Evolutionary conservation across 2,329 filamentous ascomycete genomes (phyloP).

Genomic region (Aaosphaeria arxii): DNA sequence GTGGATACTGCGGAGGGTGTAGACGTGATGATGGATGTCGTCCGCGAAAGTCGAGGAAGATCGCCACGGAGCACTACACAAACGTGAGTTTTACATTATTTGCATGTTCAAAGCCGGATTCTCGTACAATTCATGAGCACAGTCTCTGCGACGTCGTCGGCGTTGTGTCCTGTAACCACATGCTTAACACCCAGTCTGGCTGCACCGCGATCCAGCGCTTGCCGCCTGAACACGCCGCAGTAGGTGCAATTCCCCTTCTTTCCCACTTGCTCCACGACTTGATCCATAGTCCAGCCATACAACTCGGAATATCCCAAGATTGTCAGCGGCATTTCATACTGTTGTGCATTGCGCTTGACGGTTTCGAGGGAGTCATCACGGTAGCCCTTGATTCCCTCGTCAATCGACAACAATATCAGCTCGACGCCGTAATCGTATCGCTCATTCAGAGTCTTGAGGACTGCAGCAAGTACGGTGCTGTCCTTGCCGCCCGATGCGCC

Average conservation of each 20-base stretch:
- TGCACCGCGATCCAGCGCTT: slow-evolving; percentile 89
- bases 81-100: background rate
- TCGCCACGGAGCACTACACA: slow-evolving; percentile 72
- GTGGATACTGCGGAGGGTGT: slow-evolving; percentile 52
- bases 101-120: background rate
- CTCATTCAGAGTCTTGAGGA: slow-evolving; percentile 92
- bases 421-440: slow-evolving; percentile 83
- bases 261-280: slow-evolving; percentile 91
- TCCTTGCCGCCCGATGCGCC: slow-evolving; percentile 97
- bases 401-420: slow-evolving; percentile 83
- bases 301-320: slow-evolving; percentile 92
- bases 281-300: slow-evolving; percentile 99
- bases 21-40: slow-evolving; percentile 80
- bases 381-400: slow-evolving; percentile 97
- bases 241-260: slow-evolving; percentile 99
- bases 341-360: slow-evolving; percentile 86
- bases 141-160: slow-evolving; percentile 95
- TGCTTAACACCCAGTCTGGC: slow-evolving; percentile 84
- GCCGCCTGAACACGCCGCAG: slow-evolving; percentile 91
- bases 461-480: slow-evolving; percentile 90
- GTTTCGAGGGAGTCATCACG: slow-evolving; percentile 94
- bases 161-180: slow-evolving; percentile 96
- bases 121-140: slow-evolving; percentile 80
- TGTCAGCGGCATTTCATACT: slow-evolving; percentile 88
- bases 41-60: slow-evolving; percentile 78